These are phyloP conservation scores for Lachancea lanzarotensis DNA, from an alignment of 805 yeast species.

Conservation along the genomic window DNA sequence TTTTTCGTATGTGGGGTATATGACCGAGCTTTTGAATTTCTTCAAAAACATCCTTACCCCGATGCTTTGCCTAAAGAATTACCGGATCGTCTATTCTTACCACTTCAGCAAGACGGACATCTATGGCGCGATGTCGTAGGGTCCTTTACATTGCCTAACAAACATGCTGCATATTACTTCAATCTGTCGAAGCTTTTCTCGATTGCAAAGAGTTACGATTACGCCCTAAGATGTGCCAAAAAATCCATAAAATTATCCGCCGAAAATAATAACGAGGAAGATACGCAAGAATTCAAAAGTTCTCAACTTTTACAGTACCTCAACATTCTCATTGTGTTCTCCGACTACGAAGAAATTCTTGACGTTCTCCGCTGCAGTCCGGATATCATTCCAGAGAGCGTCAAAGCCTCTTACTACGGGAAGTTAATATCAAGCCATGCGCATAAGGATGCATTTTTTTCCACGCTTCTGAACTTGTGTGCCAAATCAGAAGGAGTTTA, in stretches of 20 bases:
- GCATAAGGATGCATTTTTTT: conserved; percentile 18
- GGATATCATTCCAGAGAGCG: conserved; percentile 14
- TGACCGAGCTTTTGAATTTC: conserved; percentile 23
- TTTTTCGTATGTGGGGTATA: conserved; percentile 22
- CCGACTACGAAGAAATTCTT: conserved; percentile 24
- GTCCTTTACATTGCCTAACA: conserved; percentile 14
- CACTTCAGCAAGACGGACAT: conserved; percentile 9
- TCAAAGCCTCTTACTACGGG: conserved; percentile 20
- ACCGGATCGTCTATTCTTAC: conserved; percentile 17
- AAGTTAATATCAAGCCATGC: conserved; percentile 13
- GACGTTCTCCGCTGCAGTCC: conserved; percentile 29
- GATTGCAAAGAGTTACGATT: conserved; percentile 15
- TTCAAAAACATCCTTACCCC: conserved; percentile 23
- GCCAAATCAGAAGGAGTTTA: conserved; percentile 9
- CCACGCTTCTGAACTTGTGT: conserved; percentile 21
- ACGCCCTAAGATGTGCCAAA: conserved; percentile 24
- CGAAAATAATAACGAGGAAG: conserved; percentile 12
- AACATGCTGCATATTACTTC: conserved; percentile 20
- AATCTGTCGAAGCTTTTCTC: conserved; percentile 24
- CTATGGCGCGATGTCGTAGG: conserved; percentile 23
- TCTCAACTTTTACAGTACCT: conserved; percentile 26
- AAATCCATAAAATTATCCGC: conserved; percentile 24
- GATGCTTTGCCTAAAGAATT: conserved; percentile 13
- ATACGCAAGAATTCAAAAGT: conserved; percentile 16
- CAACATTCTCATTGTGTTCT: conserved; percentile 21